A percentile compares a stretch with the other conserved stretches of the same genome.
phyloP scores from a whole-genome alignment of 805 yeast genomes.

The Novakomyces olei region DNA sequence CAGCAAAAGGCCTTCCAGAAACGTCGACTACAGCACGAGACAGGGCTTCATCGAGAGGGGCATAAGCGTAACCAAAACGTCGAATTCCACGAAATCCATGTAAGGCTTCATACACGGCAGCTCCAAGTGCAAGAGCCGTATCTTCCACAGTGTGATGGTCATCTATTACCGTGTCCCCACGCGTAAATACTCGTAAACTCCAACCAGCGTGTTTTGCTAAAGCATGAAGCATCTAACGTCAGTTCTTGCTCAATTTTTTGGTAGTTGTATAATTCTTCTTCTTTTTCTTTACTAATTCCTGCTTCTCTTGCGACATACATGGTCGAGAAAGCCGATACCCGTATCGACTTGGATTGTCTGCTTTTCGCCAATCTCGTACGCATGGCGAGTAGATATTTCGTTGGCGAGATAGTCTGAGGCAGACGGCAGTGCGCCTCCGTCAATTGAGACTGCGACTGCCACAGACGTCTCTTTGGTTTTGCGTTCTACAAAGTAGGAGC shows the following conservation, averaged over 20 bases:
- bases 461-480: conserved; percentile 86
- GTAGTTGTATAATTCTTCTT: no score
- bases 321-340: conserved; percentile 89
- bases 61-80: conserved; percentile 81
- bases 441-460: conserved; percentile 60
- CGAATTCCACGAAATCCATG: conserved; percentile 80
- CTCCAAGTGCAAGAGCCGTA: conserved; percentile 78
- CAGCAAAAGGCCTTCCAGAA: conserved; percentile 82
- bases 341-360: conserved; percentile 68
- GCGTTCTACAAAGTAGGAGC: conserved; percentile 24
- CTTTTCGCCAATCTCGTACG: conserved; percentile 42
- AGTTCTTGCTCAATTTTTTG: no score
- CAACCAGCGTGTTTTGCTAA: conserved; percentile 93
- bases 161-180: conserved; percentile 87
- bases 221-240: conserved; percentile 92
- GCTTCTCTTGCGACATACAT: no score
- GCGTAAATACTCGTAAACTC: conserved; percentile 73
- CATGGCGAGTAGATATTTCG: conserved; percentile 19
- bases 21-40: conserved; percentile 91
- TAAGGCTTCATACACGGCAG: conserved; percentile 69
- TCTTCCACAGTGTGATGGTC: conserved; percentile 97
- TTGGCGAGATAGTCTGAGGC: conserved; percentile 4
- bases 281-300: no score
- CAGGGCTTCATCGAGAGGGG: conserved; percentile 90
- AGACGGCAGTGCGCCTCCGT: conserved; percentile 47